These are phyloP conservation scores for Vigna trinervia DNA, from an alignment of 306 rosid genomes.

Conservation along the genomic window DNA sequence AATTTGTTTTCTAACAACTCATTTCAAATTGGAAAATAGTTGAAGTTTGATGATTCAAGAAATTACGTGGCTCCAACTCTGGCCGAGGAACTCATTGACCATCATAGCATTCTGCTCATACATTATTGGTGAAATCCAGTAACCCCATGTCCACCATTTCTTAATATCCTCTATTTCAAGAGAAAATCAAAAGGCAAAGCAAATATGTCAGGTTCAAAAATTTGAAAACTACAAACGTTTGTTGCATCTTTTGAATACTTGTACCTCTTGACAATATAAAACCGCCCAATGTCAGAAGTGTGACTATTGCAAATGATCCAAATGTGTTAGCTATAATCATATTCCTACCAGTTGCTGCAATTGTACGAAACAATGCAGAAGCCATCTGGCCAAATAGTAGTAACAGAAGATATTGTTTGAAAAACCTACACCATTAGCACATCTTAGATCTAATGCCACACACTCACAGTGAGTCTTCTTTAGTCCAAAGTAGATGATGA, in stretches of 20 bases:
- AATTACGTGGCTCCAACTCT: constrained; percentile 67
- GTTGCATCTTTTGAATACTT: not conserved
- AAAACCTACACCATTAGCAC: constrained; percentile 54
- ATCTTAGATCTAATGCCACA: not conserved
- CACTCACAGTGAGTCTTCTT: not conserved
- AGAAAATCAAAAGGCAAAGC: constrained; percentile 3
- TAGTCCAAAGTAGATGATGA: not conserved
- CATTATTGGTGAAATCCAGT: constrained; percentile 80
- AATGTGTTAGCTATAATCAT: constrained; percentile 63
- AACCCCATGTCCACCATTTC: constrained; percentile 84
- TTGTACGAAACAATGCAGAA: constrained; percentile 63
- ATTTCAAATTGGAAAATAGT: not conserved
- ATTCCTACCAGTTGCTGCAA: constrained; percentile 61
- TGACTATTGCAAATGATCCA: constrained; percentile 61
- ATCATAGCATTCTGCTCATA: constrained; percentile 67
- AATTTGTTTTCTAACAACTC: not conserved
- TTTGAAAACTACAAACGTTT: not conserved
- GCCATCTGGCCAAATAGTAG: constrained; percentile 64
- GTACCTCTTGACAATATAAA: constrained; percentile 76
- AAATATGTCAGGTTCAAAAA: constrained; percentile 20
- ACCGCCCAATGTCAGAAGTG: constrained; percentile 63
- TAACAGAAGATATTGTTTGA: constrained; percentile 64
- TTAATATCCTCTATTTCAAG: constrained; percentile 54
- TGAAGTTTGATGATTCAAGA: constrained; percentile 6
- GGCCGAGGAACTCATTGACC: constrained; percentile 74